Evolutionary conservation across 352 stramenopile genomes (phyloP).

Genomic region (Phytophthora kernoviae): DNA sequence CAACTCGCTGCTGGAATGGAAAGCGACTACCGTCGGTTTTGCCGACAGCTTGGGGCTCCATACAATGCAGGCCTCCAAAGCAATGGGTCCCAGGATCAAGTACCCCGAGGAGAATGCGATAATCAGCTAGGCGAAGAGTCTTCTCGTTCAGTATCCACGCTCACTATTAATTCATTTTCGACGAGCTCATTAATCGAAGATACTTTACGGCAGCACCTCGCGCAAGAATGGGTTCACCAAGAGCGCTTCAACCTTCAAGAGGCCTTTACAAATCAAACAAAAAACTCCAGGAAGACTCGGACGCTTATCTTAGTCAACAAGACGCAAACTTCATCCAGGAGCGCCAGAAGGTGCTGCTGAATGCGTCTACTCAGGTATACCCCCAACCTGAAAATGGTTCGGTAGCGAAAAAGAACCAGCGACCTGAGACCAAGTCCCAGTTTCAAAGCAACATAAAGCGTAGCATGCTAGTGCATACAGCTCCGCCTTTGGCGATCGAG

Average conservation of each 20-base stretch:
- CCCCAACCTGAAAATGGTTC: neutral
- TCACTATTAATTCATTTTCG: neutral
- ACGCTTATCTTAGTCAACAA: slow-evolving; percentile 46
- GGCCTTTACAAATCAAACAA: slow-evolving; percentile 65
- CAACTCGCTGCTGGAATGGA: slow-evolving; percentile 37
- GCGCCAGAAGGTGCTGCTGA: slow-evolving; percentile 42
- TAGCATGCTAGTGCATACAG: slow-evolving; percentile 27
- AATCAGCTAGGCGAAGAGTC: slow-evolving; percentile 16
- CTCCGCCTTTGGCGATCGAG: slow-evolving; percentile 11
- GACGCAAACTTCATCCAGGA: slow-evolving; percentile 41
- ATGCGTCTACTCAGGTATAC: neutral
- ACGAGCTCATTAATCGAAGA: slow-evolving; percentile 17
- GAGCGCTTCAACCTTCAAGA: slow-evolving; percentile 77
- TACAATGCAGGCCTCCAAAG: slow-evolving; percentile 1
- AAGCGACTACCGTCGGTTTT: slow-evolving; percentile 33
- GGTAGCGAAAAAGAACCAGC: neutral
- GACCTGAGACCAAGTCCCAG: slow-evolving; percentile 5
- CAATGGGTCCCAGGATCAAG: neutral
- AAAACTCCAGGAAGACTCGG: slow-evolving; percentile 56
- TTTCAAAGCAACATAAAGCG: slow-evolving; percentile 33
- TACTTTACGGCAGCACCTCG: slow-evolving; percentile 27
- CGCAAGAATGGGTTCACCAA: slow-evolving; percentile 59
- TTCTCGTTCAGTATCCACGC: neutral
- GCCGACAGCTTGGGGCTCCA: slow-evolving; percentile 12
- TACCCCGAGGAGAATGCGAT: neutral